Base-by-base conservation (phyloP, 805 yeast genomes). In the Teunomyces stri region DNA sequence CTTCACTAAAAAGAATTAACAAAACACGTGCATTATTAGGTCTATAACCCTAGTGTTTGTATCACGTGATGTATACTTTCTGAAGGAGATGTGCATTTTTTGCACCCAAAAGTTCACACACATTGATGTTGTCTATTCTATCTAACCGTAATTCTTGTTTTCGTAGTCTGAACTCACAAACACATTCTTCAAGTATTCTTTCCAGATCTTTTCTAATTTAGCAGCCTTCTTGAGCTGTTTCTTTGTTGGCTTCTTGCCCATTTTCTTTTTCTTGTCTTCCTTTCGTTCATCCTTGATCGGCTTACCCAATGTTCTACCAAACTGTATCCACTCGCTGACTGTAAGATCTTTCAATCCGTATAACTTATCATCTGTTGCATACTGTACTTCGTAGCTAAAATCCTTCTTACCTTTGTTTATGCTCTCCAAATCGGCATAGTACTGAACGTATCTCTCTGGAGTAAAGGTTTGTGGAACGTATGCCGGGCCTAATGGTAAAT, bases 391-490 rank as follows among this genome's bases (percentile, higher is more conserved):
- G 59, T 74, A 88, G 5, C 63, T 68, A 53, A 87, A 85, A 13
- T 70, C 62, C 53, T 74, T 68, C 18, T 67, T 54, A 3, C 72
- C 77, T 3, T 61, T 51, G 50, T 82, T 81, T 39, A 81, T 71
- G 9, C 64, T 51, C 21, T 70, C 49, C 50, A 89, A 70, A 61
- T 89, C 88, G n/a, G 83, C 76, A 61, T 70, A 89, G 61, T 84
- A 88, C 60, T 87, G 95, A 1, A 81, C 81, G 64, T 84, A 89
- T 50, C 81, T 70, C 34, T 78, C 75, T 0, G 96, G 96, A 0
- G 92, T 74, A 54, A 87, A 87, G 28, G 81, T 60, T 67, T 88
- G 95, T 1, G 83, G 79, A 2, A 68, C 65, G 60, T 84, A 87
- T 0, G 85, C 96, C 2, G 96, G 96, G 0, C 96, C 96, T 33